Evolutionary conservation across 345 rosid genomes (phyloP), one percentile per base, ranked within the genome.

Genomic region (Rubroshorea leprosula): DNA sequence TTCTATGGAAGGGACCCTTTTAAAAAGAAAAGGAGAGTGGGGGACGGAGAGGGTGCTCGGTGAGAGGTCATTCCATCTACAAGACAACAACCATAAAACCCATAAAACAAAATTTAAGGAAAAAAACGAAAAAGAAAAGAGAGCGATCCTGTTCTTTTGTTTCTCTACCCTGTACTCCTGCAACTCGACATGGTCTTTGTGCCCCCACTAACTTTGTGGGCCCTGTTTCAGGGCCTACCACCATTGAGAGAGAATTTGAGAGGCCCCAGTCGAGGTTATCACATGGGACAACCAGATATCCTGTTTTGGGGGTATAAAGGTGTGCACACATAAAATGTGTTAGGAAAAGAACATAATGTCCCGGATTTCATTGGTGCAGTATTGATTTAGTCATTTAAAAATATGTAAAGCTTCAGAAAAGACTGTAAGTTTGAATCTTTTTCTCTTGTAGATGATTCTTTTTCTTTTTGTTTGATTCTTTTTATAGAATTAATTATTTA

Each of bases 41-140:
- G 25, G 16, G 25, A 18, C 23, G 51, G 21, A 48, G 49, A 49
- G 19, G 47, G 44, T 47, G 75, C 70, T 68, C 76, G 82, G 72
- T 78, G 75, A 72, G 75, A 26, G 65, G 82, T 82, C 80, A 77
- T 77, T 69, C 77, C 84, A 72, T 57, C 74, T n/a, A n/a, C n/a
- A n/a, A n/a, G n/a, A n/a, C n/a, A 71, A 69, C 74, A 73, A 78
- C 75, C 72, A 65, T 22, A 23, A 35, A 51, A 69, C n/a, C n/a
- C n/a, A n/a, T n/a, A n/a, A n/a, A n/a, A 65, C 55, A 62, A 68
- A 69, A 55, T 64, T 57, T 47, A 61, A 46, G 55, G 58, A 72
- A 50, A 60, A 66, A 58, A 68, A 62, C 23, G 31, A 22, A 18
- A 19, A 14, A 46, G n/a, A 14, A 10, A 2, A 29, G 2, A 5